Conservation (phyloP, 331 rosid genomes). For the Pyrus hybrid region DNA sequence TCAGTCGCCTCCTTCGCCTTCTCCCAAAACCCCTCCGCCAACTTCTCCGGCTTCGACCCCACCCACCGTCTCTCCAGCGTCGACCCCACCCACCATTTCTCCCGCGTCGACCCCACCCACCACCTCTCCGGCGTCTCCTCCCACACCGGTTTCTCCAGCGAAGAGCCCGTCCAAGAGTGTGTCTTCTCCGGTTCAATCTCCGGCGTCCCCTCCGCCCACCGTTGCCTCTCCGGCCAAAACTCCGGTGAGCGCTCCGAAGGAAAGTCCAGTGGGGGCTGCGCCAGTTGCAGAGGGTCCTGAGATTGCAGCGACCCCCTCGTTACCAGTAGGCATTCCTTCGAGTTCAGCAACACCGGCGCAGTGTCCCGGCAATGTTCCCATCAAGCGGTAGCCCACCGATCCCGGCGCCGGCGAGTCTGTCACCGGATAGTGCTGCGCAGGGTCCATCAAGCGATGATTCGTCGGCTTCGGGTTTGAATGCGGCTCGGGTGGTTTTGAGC, state of each 20-base stretch:
- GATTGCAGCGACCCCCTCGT: constrained; percentile 30
- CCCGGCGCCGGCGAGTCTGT: constrained; percentile 33
- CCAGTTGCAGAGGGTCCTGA: constrained; percentile 43
- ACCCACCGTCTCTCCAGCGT: constrained; percentile 23
- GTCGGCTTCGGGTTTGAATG: constrained; percentile 41
- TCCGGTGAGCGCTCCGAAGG: constrained; percentile 32
- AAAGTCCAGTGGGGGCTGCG: constrained; percentile 35
- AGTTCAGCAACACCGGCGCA: constrained; percentile 42
- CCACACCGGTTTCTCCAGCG: constrained; percentile 32
- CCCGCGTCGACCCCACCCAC: constrained; percentile 17
- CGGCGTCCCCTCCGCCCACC: constrained; percentile 28
- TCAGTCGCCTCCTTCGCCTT: constrained; percentile 33
- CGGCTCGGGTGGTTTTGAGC: constrained; percentile 26
- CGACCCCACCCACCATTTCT: constrained; percentile 29
- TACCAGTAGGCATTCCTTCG: constrained; percentile 34
- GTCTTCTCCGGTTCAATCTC: constrained; percentile 36
- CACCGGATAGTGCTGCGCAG: constrained; percentile 42
- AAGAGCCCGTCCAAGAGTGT: constrained; percentile 36
- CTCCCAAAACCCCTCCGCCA: constrained; percentile 40
- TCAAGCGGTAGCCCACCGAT: constrained; percentile 40
- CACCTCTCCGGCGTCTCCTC: constrained; percentile 25
- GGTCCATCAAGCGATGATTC: constrained; percentile 45
- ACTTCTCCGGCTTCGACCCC: constrained; percentile 28
- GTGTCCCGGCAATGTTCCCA: constrained; percentile 46
- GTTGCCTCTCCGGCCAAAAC: constrained; percentile 23